Evolutionary conservation across 805 yeast species (phyloP).

Genomic region (Saturnispora gosingensis): DNA sequence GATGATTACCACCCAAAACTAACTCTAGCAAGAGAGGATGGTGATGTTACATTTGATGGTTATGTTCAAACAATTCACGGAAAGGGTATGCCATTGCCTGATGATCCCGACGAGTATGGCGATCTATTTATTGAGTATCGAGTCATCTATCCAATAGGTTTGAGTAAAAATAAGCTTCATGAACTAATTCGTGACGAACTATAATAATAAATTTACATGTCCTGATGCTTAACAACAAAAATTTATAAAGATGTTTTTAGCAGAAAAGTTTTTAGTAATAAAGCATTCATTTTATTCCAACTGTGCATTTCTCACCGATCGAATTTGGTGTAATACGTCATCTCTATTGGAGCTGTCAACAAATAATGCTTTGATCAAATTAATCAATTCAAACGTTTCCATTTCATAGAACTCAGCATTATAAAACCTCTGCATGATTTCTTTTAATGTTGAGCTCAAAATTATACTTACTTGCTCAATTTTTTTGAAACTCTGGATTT

Average conservation of each 20-base stretch:
- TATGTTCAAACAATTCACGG: slow-evolving; percentile 63
- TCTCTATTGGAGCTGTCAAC: slow-evolving; percentile 38
- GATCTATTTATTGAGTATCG: slow-evolving; percentile 42
- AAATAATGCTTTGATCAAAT: slow-evolving; percentile 35
- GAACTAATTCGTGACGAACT: slow-evolving; percentile 25
- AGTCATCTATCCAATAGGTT: slow-evolving; percentile 36
- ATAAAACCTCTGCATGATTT: slow-evolving; percentile 40
- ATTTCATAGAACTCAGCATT: slow-evolving; percentile 44
- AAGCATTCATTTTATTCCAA: neutral
- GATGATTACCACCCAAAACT: slow-evolving; percentile 47
- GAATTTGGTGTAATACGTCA: slow-evolving; percentile 36
- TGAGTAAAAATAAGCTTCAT: slow-evolving; percentile 5
- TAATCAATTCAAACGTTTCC: slow-evolving; percentile 36
- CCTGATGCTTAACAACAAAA: neutral
- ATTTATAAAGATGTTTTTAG: neutral
- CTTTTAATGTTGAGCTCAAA: slow-evolving; percentile 30
- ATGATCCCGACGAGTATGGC: slow-evolving; percentile 44
- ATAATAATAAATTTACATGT: slow-evolving; percentile 7
- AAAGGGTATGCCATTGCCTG: slow-evolving; percentile 75
- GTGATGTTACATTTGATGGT: slow-evolving; percentile 50
- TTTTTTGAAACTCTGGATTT: slow-evolving; percentile 22
- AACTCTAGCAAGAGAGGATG: slow-evolving; percentile 38
- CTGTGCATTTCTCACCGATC: slow-evolving; percentile 30
- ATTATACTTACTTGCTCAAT: slow-evolving; percentile 22
- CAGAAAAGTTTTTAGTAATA: neutral